A percentile compares a stretch with the other conserved stretches of the same genome.
Evolutionary conservation across 805 yeast species (phyloP).

Genomic region (Candida adriatica): DNA sequence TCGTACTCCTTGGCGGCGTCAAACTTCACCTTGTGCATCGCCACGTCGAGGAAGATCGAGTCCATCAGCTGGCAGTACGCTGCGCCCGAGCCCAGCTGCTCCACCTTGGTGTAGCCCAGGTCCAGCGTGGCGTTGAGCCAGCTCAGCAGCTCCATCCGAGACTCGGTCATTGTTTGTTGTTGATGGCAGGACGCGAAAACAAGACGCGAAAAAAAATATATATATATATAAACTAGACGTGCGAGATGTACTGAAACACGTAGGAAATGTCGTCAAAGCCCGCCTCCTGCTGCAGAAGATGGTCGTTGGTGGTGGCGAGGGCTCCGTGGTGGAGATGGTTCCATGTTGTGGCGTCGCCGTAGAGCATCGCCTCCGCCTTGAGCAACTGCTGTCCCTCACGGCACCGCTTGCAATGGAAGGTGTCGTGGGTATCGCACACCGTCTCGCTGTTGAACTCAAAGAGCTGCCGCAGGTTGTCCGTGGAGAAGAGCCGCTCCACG

Average conservation of each 20-base stretch:
- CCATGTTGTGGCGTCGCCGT: slow-evolving; percentile 98
- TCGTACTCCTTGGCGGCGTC: slow-evolving; percentile 70
- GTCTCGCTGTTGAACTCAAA: slow-evolving; percentile 66
- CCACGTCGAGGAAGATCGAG: slow-evolving; percentile 74
- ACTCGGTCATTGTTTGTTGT: slow-evolving; percentile 38
- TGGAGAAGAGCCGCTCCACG: slow-evolving; percentile 84
- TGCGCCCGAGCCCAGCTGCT: slow-evolving; percentile 94
- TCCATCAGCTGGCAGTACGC: slow-evolving; percentile 91
- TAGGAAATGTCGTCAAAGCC: slow-evolving; percentile 66
- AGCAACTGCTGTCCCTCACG: slow-evolving; percentile 47
- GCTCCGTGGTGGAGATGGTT: slow-evolving; percentile 72
- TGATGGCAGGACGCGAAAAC: too few relatives aligned
- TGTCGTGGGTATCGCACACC: slow-evolving; percentile 85
- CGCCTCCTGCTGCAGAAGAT: slow-evolving; percentile 66
- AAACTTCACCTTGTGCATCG: slow-evolving; percentile 72
- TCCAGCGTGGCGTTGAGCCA: slow-evolving; percentile 78
- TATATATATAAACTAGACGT: too few relatives aligned
- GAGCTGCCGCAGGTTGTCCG: slow-evolving; percentile 70
- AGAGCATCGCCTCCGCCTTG: slow-evolving; percentile 80
- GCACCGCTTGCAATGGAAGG: slow-evolving; percentile 85
- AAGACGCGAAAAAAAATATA: too few relatives aligned
- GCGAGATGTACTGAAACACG: slow-evolving; percentile 92
- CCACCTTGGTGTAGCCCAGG: slow-evolving; percentile 67
- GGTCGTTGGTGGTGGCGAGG: slow-evolving; percentile 65
- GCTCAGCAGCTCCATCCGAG: slow-evolving; percentile 72